Percentiles rank a stretch among this genome's conserved stretches.
Conservation (phyloP, 345 rosid species). For the Durio zibethinus region DNA sequence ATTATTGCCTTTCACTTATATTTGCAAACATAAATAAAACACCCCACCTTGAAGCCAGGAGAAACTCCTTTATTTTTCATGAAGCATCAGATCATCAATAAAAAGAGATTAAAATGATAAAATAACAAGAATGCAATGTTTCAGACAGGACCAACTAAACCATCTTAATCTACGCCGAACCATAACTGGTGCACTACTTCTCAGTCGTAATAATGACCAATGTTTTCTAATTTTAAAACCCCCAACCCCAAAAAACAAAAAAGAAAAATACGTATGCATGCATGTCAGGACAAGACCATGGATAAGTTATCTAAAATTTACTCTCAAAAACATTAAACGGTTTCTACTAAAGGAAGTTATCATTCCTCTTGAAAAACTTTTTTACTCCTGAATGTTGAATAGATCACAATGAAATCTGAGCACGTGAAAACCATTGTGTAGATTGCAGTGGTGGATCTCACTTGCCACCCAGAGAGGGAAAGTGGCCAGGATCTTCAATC, state of each 20-base stretch:
- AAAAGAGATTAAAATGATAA: not conserved
- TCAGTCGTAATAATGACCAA: conserved; percentile 22
- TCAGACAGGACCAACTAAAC: not conserved
- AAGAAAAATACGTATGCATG: conserved; percentile 17
- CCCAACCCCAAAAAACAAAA: no score
- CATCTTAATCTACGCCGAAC: conserved; percentile 20
- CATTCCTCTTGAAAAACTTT: conserved; percentile 21
- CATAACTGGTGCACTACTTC: conserved; percentile 34
- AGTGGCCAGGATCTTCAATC: conserved; percentile 75
- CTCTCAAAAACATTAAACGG: conserved; percentile 33
- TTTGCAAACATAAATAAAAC: not conserved
- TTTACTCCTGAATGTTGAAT: conserved; percentile 6
- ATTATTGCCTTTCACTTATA: not conserved
- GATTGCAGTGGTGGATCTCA: conserved; percentile 33
- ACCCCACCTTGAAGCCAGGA: not conserved
- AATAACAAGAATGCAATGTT: not conserved
- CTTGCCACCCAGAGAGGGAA: conserved; percentile 89
- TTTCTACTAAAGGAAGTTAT: conserved; percentile 26
- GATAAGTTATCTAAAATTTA: conserved; percentile 43
- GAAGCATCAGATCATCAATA: not conserved
- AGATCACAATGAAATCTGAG: conserved; percentile 21
- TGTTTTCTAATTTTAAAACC: conserved; percentile 3
- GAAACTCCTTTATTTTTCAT: not conserved
- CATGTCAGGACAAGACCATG: conserved; percentile 18
- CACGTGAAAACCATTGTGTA: not conserved